These are phyloP conservation scores for Diacronema lutheri DNA, from an alignment of 78 protist genomes.

Conservation along the genomic window DNA sequence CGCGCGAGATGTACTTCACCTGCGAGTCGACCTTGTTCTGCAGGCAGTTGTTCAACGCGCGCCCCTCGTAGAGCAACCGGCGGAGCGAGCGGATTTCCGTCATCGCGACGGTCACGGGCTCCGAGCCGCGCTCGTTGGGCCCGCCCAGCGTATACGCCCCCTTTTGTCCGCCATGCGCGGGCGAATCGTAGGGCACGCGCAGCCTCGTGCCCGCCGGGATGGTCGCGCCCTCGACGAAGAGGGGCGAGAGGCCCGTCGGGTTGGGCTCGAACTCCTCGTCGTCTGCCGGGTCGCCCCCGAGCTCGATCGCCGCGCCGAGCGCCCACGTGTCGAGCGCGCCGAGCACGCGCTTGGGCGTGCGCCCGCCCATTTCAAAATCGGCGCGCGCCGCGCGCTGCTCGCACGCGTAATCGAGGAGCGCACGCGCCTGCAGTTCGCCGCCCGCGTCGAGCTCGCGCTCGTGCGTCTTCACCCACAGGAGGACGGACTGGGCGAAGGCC, in stretches of 20 bases:
- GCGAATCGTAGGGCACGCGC: not conserved
- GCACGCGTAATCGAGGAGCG: not conserved
- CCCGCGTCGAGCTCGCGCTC: not conserved
- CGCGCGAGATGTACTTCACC: not conserved
- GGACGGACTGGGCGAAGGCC: not conserved
- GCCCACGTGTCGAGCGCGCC: not conserved
- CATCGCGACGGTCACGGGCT: not conserved
- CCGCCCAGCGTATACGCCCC: not conserved
- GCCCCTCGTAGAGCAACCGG: not conserved
- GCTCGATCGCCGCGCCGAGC: too few species aligned
- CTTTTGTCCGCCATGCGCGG: too few species aligned
- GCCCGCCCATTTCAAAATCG: not conserved
- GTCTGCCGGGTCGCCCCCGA: too few species aligned
- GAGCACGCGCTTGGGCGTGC: not conserved
- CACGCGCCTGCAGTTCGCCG: not conserved
- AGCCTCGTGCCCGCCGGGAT: not conserved
- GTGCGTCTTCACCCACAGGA: not conserved
- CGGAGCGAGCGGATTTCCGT: not conserved
- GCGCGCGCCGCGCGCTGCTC: not conserved
- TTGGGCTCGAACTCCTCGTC: slow-evolving; percentile 11
- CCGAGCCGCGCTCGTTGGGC: not conserved
- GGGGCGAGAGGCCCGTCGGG: not conserved
- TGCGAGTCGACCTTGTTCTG: not conserved
- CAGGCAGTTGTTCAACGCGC: not conserved
- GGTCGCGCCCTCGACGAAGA: not conserved